Base-by-base conservation (phyloP, 768 basidiomycete genomes). In the Trametopsis cervina region DNA sequence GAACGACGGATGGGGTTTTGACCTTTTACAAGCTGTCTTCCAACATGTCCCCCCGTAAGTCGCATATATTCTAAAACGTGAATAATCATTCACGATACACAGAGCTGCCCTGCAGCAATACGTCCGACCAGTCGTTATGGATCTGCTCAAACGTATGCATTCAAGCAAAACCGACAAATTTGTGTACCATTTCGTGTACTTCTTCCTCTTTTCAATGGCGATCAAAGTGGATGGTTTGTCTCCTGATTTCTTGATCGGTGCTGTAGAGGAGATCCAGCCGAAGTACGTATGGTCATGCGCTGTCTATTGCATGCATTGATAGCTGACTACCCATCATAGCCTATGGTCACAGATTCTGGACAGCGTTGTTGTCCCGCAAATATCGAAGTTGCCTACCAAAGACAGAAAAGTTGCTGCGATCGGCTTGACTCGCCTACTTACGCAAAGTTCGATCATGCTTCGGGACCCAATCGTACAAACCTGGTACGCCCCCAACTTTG, bases 1-100 rank as follows among this genome's bases (percentile, higher is more conserved):
- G 21, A 92, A 96, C 59, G 95, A 99, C 63, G 76, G 69, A 4
- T 94, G 87, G 78, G 95, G 91, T 0, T 92, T 95, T 54, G 93
- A 96, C 61, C 69, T 99, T 11, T 62, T 99, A 40, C 80, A 94
- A 50, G 76, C 79, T 4, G 76, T 96, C 13, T 76, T 92, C 44
- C 73, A 76, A 41, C 66, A 79, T 57, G 75, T 91, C 13, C 83
- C 87, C 42, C 71, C 81, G 91, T 97, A 61, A 65, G 91, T 76
- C 25, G 6, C 24, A 11, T 13, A 24, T 17, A 12, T 1, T 23
- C 21, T 4, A 10, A 7, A 21, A 4, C n/a, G n/a, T 7, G 17
- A 9, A 13, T 25, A 45, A 26, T 37, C 46, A 43, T 46, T 53
- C 18, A n/a, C 39, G 21, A 40, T 13, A 12, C 35, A 17, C 57